A percentile compares a stretch with the other conserved stretches of the same genome.
Evolutionary conservation across 345 rosid genomes (phyloP).

Genomic region (Populus pruinosa): DNA sequence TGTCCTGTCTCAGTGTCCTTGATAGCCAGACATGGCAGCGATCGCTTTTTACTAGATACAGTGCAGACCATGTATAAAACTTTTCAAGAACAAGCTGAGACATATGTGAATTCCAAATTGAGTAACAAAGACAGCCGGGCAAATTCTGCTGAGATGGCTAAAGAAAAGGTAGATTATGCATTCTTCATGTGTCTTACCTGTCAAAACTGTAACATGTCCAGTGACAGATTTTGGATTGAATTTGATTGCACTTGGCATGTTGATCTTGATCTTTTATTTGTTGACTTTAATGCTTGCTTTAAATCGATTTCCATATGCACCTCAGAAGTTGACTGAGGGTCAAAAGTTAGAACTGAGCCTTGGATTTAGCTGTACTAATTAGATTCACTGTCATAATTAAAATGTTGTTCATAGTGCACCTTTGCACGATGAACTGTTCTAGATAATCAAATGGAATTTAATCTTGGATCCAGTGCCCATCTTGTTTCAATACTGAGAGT

Average conservation of each 20-base stretch:
- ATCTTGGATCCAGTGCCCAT: not conserved
- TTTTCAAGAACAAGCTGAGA: constrained; percentile 63
- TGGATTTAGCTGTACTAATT: not conserved
- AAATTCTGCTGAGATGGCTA: constrained; percentile 71
- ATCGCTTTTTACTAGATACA: constrained; percentile 80
- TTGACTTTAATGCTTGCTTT: not conserved
- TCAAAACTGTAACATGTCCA: not conserved
- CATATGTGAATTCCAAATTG: constrained; percentile 49
- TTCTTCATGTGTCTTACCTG: not conserved
- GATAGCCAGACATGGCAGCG: constrained; percentile 78
- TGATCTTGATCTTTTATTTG: not conserved
- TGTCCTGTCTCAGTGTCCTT: constrained; percentile 81
- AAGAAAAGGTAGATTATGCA: constrained; percentile 65
- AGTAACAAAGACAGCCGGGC: constrained; percentile 41
- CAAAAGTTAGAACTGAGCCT: not conserved
- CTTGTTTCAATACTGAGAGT: not conserved
- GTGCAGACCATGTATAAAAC: constrained; percentile 60
- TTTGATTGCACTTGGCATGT: not conserved
- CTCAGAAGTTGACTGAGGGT: not conserved
- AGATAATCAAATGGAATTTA: not conserved
- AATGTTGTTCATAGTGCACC: not conserved
- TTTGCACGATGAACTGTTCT: not conserved
- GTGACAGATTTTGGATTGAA: constrained; percentile 5
- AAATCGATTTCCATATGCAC: not conserved
- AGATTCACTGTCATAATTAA: not conserved